Evolutionary conservation across 371 early-diverging fungal genomes (phyloP), one percentile per base, ranked within the genome.

Genomic region (Mucor circinelloides): DNA sequence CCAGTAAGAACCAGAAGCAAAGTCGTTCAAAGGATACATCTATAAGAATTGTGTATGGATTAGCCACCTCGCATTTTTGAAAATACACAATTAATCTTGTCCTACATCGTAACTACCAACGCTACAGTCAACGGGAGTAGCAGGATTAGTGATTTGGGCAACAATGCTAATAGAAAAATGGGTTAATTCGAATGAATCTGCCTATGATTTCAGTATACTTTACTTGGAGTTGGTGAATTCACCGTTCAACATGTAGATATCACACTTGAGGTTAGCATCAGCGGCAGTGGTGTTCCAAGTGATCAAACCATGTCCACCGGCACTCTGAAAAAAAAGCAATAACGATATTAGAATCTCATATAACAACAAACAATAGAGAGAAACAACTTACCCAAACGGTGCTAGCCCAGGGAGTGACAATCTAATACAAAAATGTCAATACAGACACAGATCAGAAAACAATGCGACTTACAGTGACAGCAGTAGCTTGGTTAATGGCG

Each of bases 21-120:
- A 82, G 60, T 82, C 80, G 52, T 76, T 78, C 69, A 82, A 72
- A 34, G 82, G 82, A 60, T 74, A 57, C 38, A 82, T 82, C 82
- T 81, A 73, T 13, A 12, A 3, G 30, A 31, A 32, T 32, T n/a
- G 21, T 15, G 30, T 1, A 34, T 5, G 21, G 6, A n/a, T n/a
- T 52, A 31, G 42, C 28, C 4, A 59, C 13, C 12, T 23, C 32
- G 42, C 21, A 27, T 23, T 12, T 1, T 25, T 9, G 38, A 21
- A 19, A 28, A 55, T 27, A 32, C 32, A 31, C 21, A 46, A 48
- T 42, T 54, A 32, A 36, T 36, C 50, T 60, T 55, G 40, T 55
- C 73, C 59, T 74, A 74, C 75, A 59, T 65, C 73, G 64, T 62
- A 76, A 15, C 54, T 66, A 8, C 68, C 73, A 66, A 34, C 60